Conservation (phyloP, 257 asterid genomes). For the Penstemon eatonii region DNA sequence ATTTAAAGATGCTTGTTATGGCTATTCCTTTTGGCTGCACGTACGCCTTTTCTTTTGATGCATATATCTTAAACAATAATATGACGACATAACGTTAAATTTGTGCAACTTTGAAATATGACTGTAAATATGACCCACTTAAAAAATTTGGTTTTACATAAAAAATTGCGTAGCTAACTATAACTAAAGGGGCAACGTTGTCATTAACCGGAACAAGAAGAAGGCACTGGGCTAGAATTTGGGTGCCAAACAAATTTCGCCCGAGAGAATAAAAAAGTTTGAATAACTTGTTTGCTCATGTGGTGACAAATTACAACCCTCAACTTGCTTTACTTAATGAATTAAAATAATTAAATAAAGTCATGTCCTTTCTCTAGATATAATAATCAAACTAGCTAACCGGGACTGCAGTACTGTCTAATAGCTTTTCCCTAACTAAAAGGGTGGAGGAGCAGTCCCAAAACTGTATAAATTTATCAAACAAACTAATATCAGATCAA, state of each 20-base stretch:
- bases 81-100: neutral
- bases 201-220: neutral
- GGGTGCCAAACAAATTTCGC: slow-evolving; percentile 17
- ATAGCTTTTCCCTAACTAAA: neutral
- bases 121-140: no score
- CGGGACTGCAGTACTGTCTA: neutral
- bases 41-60: slow-evolving; percentile 22
- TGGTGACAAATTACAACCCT: slow-evolving; percentile 22
- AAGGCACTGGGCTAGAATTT: slow-evolving; percentile 21
- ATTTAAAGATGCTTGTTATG: slow-evolving; percentile 30
- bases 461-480: neutral
- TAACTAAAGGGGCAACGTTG: slow-evolving; percentile 15
- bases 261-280: slow-evolving; percentile 30
- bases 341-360: slow-evolving; percentile 24
- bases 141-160: no score
- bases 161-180: neutral
- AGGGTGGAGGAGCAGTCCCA: no score
- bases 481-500: neutral
- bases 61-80: slow-evolving; percentile 14
- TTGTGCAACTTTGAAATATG: neutral
- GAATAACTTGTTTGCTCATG: slow-evolving; percentile 33
- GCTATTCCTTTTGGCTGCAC: slow-evolving; percentile 32
- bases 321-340: slow-evolving; percentile 39
- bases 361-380: slow-evolving; percentile 3
- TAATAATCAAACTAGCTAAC: neutral